Percentiles rank a stretch among this genome's conserved stretches.
phyloP scores from a whole-genome alignment of 2,329 filamentous ascomycete species.

The Apiospora phragmitis region DNA sequence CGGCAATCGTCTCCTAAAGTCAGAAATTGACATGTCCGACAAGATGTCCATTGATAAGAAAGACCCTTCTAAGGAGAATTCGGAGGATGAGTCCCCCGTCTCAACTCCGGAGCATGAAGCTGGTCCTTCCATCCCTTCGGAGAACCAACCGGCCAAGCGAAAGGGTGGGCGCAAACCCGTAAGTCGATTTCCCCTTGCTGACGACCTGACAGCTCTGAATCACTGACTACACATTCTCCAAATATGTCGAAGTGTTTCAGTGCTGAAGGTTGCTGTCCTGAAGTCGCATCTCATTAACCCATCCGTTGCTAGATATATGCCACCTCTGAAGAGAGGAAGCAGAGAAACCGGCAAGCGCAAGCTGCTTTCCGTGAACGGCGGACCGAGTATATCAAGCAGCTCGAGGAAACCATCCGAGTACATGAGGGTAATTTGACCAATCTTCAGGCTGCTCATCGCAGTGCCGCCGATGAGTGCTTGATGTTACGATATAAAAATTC shows the following conservation, averaged over 20 bases:
- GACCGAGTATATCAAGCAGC: constrained; percentile 98
- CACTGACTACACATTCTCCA: not conserved
- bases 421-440: constrained; percentile 94
- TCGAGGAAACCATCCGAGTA: constrained; percentile 95
- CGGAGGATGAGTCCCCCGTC: constrained; percentile 62
- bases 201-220: not conserved
- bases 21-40: constrained; percentile 58
- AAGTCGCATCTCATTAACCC: not conserved
- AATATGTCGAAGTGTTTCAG: not conserved
- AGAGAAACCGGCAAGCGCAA: constrained; percentile 94
- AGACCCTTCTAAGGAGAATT: constrained; percentile 57
- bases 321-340: constrained; percentile 97
- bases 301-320: constrained; percentile 79
- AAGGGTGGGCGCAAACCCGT: constrained; percentile 98
- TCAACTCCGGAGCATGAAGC: constrained; percentile 61
- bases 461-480: constrained; percentile 91
- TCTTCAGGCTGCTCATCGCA: constrained; percentile 90
- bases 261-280: not conserved
- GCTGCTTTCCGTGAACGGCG: constrained; percentile 95
- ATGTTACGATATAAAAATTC: constrained; percentile 99
- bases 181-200: constrained; percentile 38
- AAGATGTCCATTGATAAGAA: constrained; percentile 68
- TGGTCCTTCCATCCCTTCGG: constrained; percentile 42
- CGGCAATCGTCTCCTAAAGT: constrained; percentile 39
- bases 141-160: constrained; percentile 76